phyloP scores from a whole-genome alignment of 352 stramenopile species.

The Pythium rishiriense region DNA sequence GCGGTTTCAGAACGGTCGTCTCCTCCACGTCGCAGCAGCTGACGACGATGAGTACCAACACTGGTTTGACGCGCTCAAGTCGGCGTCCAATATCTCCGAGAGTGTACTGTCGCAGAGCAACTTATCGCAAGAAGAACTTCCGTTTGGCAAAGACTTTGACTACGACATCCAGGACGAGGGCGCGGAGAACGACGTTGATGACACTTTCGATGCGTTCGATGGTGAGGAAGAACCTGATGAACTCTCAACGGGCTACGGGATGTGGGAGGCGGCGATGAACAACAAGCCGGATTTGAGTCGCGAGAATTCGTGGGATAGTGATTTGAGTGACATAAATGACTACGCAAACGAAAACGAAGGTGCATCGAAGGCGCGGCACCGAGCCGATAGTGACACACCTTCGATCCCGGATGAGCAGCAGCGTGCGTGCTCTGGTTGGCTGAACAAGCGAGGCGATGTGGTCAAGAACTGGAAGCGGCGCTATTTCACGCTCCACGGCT shows the following conservation, averaged over 20 bases:
- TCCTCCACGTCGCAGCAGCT: conserved; percentile 63
- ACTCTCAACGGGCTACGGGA: conserved; percentile 34
- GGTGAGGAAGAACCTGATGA: conserved; percentile 21
- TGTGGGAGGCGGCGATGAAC: conserved; percentile 68
- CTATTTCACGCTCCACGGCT: conserved; percentile 74
- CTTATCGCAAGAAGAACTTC: conserved; percentile 19
- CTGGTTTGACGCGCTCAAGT: conserved; percentile 55
- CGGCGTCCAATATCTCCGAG: conserved; percentile 61
- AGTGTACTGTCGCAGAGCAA: conserved; percentile 56
- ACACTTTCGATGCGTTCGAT: conserved; percentile 32
- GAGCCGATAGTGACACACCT: conserved; percentile 29
- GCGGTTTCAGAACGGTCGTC: conserved; percentile 71
- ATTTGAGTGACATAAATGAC: conserved; percentile 20
- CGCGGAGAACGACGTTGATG: neutral
- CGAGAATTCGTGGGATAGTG: conserved; percentile 42
- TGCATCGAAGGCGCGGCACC: conserved; percentile 20
- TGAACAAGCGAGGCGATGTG: conserved; percentile 62
- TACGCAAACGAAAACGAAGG: conserved; percentile 14
- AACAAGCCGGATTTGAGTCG: conserved; percentile 31
- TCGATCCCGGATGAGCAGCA: conserved; percentile 27
- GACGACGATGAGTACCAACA: conserved; percentile 51
- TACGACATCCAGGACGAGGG: conserved; percentile 34
- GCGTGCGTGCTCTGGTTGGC: conserved; percentile 54
- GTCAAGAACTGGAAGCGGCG: conserved; percentile 76
- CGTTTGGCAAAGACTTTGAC: conserved; percentile 63